These are phyloP conservation scores for Platanthera guangdongensis DNA, from an alignment of 106 monocot genomes.

Conservation along the genomic window DNA sequence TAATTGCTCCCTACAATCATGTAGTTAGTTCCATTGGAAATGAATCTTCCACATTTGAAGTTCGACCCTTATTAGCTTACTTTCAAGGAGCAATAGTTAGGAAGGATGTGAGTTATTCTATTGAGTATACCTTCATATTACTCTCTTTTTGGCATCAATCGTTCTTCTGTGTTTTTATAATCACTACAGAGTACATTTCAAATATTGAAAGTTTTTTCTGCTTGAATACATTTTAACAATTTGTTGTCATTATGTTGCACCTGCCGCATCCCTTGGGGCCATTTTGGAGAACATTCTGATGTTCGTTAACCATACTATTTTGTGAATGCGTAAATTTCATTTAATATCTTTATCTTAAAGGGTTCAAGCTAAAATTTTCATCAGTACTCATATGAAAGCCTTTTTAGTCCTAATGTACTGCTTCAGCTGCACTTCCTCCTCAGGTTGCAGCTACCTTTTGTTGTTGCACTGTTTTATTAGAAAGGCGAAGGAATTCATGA, in stretches of 20 bases:
- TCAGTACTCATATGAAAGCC: no score
- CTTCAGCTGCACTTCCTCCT: not conserved
- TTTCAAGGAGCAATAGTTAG: conserved; percentile 50
- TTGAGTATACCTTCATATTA: not conserved
- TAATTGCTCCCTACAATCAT: conserved; percentile 61
- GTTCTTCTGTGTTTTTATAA: not conserved
- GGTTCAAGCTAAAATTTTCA: no score
- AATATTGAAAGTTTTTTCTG: not conserved
- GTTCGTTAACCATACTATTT: not conserved
- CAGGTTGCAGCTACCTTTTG: no score
- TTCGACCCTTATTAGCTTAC: conserved; percentile 34
- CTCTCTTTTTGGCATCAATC: not conserved
- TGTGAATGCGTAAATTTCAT: no score
- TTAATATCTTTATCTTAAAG: no score
- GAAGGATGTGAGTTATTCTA: conserved; percentile 63
- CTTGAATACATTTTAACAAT: not conserved
- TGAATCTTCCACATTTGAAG: conserved; percentile 43
- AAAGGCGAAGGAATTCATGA: no score
- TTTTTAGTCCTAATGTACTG: no score
- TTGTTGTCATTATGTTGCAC: not conserved
- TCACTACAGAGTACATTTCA: not conserved
- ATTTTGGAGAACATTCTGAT: not conserved
- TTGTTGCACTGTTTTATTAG: no score
- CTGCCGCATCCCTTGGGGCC: not conserved
- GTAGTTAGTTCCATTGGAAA: conserved; percentile 28